A percentile compares a stretch with the other conserved stretches of the same genome.
These are phyloP conservation scores for Apiotrichum gracile DNA, from an alignment of 1,284 basidiomycete species.

Conservation along the genomic window DNA sequence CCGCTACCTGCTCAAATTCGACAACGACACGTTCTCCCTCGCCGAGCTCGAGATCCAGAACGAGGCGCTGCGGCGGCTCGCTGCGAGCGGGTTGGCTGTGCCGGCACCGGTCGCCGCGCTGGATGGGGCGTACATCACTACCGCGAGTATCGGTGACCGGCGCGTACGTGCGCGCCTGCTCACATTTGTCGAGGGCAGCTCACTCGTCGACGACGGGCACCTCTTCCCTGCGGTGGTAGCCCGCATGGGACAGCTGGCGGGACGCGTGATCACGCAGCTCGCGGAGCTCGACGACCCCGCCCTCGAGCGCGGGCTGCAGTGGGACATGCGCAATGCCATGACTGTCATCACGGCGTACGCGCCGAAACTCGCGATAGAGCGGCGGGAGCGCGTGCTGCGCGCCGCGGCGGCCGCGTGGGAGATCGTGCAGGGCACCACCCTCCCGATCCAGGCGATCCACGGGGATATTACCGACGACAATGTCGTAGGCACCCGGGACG, in stretches of 20 bases:
- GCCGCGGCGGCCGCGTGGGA: slow-evolving; percentile 1
- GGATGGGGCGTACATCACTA: neutral
- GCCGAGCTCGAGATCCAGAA: slow-evolving; percentile 10
- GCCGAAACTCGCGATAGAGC: neutral
- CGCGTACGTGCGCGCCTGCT: slow-evolving; percentile 4
- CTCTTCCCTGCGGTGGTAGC: neutral
- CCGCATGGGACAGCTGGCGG: slow-evolving; percentile 4
- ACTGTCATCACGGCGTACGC: slow-evolving; percentile 5
- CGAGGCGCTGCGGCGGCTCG: slow-evolving; percentile 2
- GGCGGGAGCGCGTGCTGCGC: neutral
- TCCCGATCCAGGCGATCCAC: slow-evolving; percentile 10
- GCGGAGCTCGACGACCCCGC: neutral
- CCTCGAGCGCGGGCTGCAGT: slow-evolving; percentile 12
- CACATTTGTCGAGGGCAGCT: slow-evolving; percentile 5
- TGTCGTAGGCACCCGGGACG: slow-evolving; percentile 8
- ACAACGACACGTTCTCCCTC: slow-evolving; percentile 6
- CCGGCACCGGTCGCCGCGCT: neutral
- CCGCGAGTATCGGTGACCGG: neutral
- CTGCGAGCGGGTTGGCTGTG: neutral
- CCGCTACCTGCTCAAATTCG: slow-evolving; percentile 12
- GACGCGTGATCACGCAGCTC: neutral
- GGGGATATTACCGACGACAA: slow-evolving; percentile 17
- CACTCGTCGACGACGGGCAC: slow-evolving; percentile 6
- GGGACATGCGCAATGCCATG: slow-evolving; percentile 13
- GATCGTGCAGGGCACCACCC: neutral